Base-by-base conservation (phyloP, 805 yeast species). In the Candida fluviatilis region DNA sequence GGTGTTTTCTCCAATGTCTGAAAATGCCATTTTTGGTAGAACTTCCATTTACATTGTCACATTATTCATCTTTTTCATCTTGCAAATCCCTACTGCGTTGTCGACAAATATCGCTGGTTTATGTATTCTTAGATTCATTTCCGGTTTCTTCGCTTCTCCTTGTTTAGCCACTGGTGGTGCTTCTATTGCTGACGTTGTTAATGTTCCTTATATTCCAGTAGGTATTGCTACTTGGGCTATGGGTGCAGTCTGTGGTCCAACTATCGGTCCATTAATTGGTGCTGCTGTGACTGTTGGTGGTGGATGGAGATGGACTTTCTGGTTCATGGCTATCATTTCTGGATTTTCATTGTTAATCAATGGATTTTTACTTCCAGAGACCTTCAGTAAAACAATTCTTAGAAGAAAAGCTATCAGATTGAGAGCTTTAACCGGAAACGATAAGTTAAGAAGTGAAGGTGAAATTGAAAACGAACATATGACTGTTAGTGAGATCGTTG, bases 111-210 rank as follows among this genome's bases (percentile, higher is more conserved):
- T 78, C 34, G 77, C 73, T 3, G 74, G 75, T 0, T 55, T 77
- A 40, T 61, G 69, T 31, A 64, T 75, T 0, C 53, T 75, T 28
- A 65, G 84, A 34, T 70, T 78, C 41, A 43, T 79, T n/a, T 61
- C 71, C 15, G 84, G 84, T 3, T 48, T 78, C 17, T 67, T 75
- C 40, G 72, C 80, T 12, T 67, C 78, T 4, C 81, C 84, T 1
- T 64, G 76, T 11, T 47, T 78, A 37, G 69, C 78, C 1, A 74
- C 78, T 14, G 82, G 80, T 30, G 81, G 77, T 42, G 83, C 79
- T 7, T 61, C 76, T 2, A 50, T 77, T 30, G 71, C 74, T 19
- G 84, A 78, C 49, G 53, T 78, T 31, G 51, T 71, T 23, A 33
- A 52, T 3, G 52, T 64, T 14, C 66, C 76, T 2, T 57, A 57